phyloP scores from a whole-genome alignment of 768 basidiomycete species.

The Cystobasidium tubakii region DNA sequence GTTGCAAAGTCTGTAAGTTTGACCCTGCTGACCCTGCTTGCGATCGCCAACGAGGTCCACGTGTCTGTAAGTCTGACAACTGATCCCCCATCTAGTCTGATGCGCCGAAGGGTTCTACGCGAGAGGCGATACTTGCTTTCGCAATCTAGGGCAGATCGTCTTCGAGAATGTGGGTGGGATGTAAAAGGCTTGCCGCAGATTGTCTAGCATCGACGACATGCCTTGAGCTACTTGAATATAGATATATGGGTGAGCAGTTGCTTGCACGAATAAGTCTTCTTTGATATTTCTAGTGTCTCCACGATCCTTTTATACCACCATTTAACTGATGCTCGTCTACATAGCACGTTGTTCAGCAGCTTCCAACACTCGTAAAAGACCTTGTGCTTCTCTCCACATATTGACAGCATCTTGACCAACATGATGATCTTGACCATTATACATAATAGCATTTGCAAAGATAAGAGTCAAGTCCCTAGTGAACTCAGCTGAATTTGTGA shows the following conservation, averaged over 20 bases:
- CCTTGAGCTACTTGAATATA: too few species aligned
- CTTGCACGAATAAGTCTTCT: too few species aligned
- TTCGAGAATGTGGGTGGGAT: too few species aligned
- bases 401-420: conserved; percentile 87
- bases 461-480: conserved; percentile 84
- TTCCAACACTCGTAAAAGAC: conserved; percentile 23
- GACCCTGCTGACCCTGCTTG: too few species aligned
- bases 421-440: conserved; percentile 77
- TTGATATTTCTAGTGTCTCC: too few species aligned
- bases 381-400: conserved; percentile 56
- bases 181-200: too few species aligned
- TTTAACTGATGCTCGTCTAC: background rate
- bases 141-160: background rate
- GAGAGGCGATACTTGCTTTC: background rate
- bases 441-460: conserved; percentile 98
- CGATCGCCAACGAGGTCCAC: too few species aligned
- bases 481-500: conserved; percentile 75
- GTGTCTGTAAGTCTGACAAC: background rate
- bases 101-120: background rate
- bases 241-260: too few species aligned
- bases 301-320: too few species aligned
- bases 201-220: too few species aligned
- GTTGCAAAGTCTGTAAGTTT: background rate
- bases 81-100: background rate
- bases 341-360: conserved; percentile 25